Conservation (phyloP, 2,329 filamentous ascomycete genomes). For the Exophiala spinifera region DNA sequence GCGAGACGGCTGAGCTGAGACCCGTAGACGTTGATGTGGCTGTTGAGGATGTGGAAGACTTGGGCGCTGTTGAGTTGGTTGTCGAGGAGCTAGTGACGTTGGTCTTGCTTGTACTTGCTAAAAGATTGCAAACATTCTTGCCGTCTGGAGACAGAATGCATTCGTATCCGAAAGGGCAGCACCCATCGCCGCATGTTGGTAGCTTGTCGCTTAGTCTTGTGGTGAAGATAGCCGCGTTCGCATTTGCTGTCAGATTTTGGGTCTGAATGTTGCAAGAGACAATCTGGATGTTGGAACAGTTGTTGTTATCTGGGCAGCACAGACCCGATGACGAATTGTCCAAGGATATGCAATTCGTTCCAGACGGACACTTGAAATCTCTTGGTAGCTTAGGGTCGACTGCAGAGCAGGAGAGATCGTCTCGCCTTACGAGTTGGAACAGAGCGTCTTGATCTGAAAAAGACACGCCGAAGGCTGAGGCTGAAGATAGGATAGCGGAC, state of each 20-base stretch:
- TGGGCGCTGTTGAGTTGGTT: conserved; percentile 19
- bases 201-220: conserved; percentile 40
- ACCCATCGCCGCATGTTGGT: conserved; percentile 40
- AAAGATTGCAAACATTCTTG: conserved; percentile 18
- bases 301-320: conserved; percentile 45
- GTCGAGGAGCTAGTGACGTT: conserved; percentile 16
- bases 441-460: background rate
- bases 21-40: conserved; percentile 20
- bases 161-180: conserved; percentile 49
- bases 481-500: conserved; percentile 9
- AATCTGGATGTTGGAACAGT: conserved; percentile 41
- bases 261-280: conserved; percentile 43
- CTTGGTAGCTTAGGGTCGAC: conserved; percentile 38
- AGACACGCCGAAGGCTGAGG: conserved; percentile 9
- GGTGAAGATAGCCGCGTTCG: conserved; percentile 41
- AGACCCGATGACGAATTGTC: conserved; percentile 43
- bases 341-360: conserved; percentile 41
- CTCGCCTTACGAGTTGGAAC: conserved; percentile 11
- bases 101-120: conserved; percentile 23
- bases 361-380: conserved; percentile 44
- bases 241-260: conserved; percentile 41
- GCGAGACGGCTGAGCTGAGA: conserved; percentile 26
- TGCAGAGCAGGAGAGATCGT: conserved; percentile 33
- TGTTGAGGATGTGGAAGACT: conserved; percentile 25
- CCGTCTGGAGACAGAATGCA: conserved; percentile 32